Conservation (phyloP, 805 yeast species). For the Isabelozyma heimii region DNA sequence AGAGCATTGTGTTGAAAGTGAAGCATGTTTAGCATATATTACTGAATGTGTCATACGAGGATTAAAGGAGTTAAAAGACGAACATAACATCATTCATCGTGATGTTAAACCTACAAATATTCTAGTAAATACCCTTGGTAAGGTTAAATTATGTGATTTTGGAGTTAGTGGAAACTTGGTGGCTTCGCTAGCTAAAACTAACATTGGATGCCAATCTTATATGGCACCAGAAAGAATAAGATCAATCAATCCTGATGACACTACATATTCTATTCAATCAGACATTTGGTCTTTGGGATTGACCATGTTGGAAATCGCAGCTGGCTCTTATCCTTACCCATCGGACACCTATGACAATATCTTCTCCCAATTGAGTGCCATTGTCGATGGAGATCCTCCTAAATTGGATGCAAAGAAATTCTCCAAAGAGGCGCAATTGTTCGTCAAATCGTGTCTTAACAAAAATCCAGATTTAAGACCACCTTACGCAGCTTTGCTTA, state of each 20-base stretch:
- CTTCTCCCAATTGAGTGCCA: constrained; percentile 90
- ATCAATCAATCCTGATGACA: constrained; percentile 67
- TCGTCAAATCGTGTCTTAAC: constrained; percentile 72
- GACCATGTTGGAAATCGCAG: constrained; percentile 84
- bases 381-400: constrained; percentile 98
- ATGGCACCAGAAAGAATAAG: constrained; percentile 98
- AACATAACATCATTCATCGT: constrained; percentile 89
- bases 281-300: constrained; percentile 96
- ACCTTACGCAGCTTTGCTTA: constrained; percentile 66
- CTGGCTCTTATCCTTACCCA: constrained; percentile 94
- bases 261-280: constrained; percentile 86
- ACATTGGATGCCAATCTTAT: constrained; percentile 95
- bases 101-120: constrained; percentile 97
- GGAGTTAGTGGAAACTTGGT: constrained; percentile 96
- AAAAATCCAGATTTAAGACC: constrained; percentile 84
- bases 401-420: constrained; percentile 59
- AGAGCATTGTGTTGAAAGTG: constrained; percentile 63
- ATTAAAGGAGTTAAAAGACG: constrained; percentile 78
- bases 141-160: constrained; percentile 89
- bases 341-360: constrained; percentile 89
- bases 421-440: constrained; percentile 75
- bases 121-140: constrained; percentile 77
- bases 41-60: constrained; percentile 81
- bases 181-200: constrained; percentile 91
- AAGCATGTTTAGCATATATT: constrained; percentile 74